Base-by-base conservation (phyloP, 1,284 basidiomycete species). In the Tilletia caries region DNA sequence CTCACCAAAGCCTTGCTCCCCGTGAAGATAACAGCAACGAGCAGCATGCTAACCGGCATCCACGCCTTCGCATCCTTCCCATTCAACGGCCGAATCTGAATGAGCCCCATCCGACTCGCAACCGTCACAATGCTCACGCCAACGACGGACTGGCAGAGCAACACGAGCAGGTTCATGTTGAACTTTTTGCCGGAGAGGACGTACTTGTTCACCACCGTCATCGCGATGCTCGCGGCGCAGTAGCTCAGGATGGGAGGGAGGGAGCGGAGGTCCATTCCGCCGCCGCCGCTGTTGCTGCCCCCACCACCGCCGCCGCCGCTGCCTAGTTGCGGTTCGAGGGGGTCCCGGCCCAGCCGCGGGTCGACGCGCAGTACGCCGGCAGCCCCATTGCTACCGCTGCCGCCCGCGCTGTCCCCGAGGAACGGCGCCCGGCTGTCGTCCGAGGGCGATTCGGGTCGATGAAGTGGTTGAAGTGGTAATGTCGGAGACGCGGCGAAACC, bases 151-250 rank as follows among this genome's bases (percentile, higher is more conserved):
- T 98, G 96, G 72, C 98, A 93, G 70, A 92, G 90, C 27, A 98
- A 87, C 33, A 98, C 88, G 44, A 98, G 87, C 80, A 98, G 96
- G 76, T 93, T 98, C 95, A 98, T 98, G 76, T 92, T 92, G 85
- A 99, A 99, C 77, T 92, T 85, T 44, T 87, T 86, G 3, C 96
- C 96, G 4, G 95, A 98, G 10, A 98, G 95, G 71, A 98, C 92
- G 80, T 91, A 98, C 92, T 98, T 98, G 87, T 98, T 98, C 72
- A 97, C 89, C 64, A 98, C 89, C 0, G 96, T 99, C 96, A 99
- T 99, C 69, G 94, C 86, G 79, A 99, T 97, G 50, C 92, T 95
- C 2, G 95, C 93, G 33, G 91, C 77, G 83, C 96, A 99, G 85
- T 98, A 98, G 80, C 91, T 92, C 70, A 91, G 73, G 74, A 98